These are phyloP conservation scores for Candida berthetii DNA, from an alignment of 805 yeast species.

Conservation along the genomic window DNA sequence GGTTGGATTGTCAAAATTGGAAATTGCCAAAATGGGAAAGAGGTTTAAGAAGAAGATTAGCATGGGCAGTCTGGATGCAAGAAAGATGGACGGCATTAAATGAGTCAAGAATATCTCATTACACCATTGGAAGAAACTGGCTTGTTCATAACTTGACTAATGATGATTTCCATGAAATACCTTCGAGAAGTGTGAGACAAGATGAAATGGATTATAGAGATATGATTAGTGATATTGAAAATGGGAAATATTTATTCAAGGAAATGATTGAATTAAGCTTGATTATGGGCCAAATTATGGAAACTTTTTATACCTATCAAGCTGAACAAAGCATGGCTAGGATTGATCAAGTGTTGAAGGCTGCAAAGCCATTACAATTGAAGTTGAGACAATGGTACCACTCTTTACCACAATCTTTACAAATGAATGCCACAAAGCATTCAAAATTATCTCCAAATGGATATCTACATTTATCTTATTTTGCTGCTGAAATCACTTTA, in stretches of 20 bases:
- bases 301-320: conserved; percentile 63
- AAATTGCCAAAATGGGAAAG: conserved; percentile 93
- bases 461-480: conserved; percentile 75
- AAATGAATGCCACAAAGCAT: conserved; percentile 54
- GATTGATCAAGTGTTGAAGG: conserved; percentile 61
- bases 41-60: conserved; percentile 77
- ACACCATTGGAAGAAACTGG: conserved; percentile 72
- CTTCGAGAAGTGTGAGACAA: conserved; percentile 19
- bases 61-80: conserved; percentile 94
- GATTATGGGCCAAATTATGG: conserved; percentile 67
- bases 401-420: conserved; percentile 56
- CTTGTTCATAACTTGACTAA: conserved; percentile 59
- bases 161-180: conserved; percentile 74
- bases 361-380: conserved; percentile 79
- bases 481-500: conserved; percentile 82
- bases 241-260: conserved; percentile 65
- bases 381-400: conserved; percentile 73
- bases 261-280: conserved; percentile 60
- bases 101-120: conserved; percentile 82
- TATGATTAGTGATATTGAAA: conserved; percentile 47
- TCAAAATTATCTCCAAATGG: conserved; percentile 70
- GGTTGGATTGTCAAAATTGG: conserved; percentile 89
- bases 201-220: conserved; percentile 15
- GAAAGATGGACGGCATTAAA: conserved; percentile 86
- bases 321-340: conserved; percentile 51